phyloP scores from a whole-genome alignment of 2,329 filamentous ascomycete species.

The Pseudogymnoascus destructans region DNA sequence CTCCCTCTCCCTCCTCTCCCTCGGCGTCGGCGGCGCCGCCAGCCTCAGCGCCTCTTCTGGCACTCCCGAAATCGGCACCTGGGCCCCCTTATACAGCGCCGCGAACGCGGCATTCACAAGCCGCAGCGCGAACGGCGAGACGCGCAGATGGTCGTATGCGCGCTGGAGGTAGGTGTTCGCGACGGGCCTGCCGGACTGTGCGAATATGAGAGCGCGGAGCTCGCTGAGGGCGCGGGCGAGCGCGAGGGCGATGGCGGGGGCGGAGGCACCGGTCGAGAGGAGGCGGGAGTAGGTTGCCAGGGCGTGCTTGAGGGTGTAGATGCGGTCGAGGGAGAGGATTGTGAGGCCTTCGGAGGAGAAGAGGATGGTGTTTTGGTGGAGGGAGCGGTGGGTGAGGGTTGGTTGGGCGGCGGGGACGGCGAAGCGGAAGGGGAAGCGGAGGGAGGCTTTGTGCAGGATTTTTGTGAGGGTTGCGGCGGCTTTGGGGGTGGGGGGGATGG shows the following conservation, averaged over 20 bases:
- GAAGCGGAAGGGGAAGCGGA: constrained; percentile 28
- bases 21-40: constrained; percentile 17
- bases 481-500: constrained; percentile 33
- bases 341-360: constrained; percentile 48
- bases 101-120: constrained; percentile 46
- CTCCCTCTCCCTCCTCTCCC: constrained; percentile 16
- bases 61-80: constrained; percentile 34
- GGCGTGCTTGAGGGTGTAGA: constrained; percentile 52
- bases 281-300: constrained; percentile 43
- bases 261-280: constrained; percentile 17
- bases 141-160: constrained; percentile 44
- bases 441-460: constrained; percentile 37
- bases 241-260: constrained; percentile 21
- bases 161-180: constrained; percentile 38
- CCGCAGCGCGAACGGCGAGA: constrained; percentile 35
- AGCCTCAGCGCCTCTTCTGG: constrained; percentile 24
- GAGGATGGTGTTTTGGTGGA: constrained; percentile 46
- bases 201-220: constrained; percentile 44
- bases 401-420: constrained; percentile 34
- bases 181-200: constrained; percentile 37
- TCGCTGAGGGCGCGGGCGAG: constrained; percentile 52
- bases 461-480: constrained; percentile 36
- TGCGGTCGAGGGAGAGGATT: constrained; percentile 44
- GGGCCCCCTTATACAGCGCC: constrained; percentile 39
- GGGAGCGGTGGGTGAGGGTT: constrained; percentile 40